phyloP scores from a whole-genome alignment of 768 basidiomycete genomes.

The Postia placenta region DNA sequence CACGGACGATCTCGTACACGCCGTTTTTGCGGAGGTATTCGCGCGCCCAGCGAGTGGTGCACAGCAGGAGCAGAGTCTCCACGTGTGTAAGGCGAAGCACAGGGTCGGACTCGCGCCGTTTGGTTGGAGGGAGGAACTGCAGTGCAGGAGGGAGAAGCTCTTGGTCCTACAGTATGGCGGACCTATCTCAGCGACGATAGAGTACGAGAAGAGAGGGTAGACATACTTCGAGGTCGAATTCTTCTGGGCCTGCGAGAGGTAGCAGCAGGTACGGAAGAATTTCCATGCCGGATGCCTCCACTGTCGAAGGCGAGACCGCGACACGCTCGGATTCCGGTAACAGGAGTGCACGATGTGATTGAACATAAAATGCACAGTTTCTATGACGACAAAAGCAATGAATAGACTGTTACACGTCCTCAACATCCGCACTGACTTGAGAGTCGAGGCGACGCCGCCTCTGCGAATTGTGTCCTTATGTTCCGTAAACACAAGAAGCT shows the following conservation, averaged over 20 bases:
- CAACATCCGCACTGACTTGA: slow-evolving; percentile 53
- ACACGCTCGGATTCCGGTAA: slow-evolving; percentile 54
- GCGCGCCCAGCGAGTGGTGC: slow-evolving; percentile 85
- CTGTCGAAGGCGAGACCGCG: slow-evolving; percentile 51
- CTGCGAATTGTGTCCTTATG: slow-evolving; percentile 82
- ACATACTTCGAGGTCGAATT: slow-evolving; percentile 82
- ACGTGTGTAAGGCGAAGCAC: slow-evolving; percentile 75
- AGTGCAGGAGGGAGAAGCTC: slow-evolving; percentile 79
- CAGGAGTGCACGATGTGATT: slow-evolving; percentile 67
- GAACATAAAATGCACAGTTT: slow-evolving; percentile 70
- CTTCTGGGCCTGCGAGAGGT: slow-evolving; percentile 92
- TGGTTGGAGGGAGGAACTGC: slow-evolving; percentile 84
- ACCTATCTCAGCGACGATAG: not conserved
- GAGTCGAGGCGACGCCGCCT: slow-evolving; percentile 78
- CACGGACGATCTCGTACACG: slow-evolving; percentile 80
- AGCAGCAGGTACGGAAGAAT: slow-evolving; percentile 80
- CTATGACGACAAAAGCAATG: slow-evolving; percentile 32
- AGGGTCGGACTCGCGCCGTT: slow-evolving; percentile 75
- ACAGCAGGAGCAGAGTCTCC: slow-evolving; percentile 86
- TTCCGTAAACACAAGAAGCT: slow-evolving; percentile 83
- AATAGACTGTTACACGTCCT: not conserved
- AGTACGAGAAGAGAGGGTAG: not conserved
- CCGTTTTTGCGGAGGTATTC: slow-evolving; percentile 75
- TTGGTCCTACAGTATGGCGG: slow-evolving; percentile 54
- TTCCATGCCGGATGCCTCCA: slow-evolving; percentile 69